These are phyloP conservation scores for Xerophyta viscosa DNA, from an alignment of 106 monocot species.

Conservation along the genomic window DNA sequence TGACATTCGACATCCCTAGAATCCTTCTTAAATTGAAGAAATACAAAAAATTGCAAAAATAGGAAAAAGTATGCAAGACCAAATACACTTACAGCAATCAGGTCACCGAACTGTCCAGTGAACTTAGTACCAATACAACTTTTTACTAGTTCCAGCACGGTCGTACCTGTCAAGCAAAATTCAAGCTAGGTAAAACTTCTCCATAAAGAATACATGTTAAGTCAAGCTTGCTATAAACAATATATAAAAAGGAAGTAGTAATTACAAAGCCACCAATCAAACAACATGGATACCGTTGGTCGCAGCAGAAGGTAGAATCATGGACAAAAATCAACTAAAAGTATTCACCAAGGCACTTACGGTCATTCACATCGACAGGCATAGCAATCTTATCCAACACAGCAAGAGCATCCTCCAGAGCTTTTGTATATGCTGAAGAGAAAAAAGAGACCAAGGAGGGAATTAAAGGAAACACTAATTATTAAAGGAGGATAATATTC, in stretches of 20 bases:
- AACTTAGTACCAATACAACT: constrained; percentile 97
- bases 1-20: too few relatives aligned
- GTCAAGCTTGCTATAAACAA: too few relatives aligned
- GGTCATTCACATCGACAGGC: constrained; percentile 74
- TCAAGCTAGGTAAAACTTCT: background rate
- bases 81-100: constrained; percentile 65
- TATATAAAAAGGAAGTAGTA: too few relatives aligned
- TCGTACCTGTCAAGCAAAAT: constrained; percentile 31
- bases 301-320: too few relatives aligned
- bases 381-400: constrained; percentile 92
- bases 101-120: constrained; percentile 91
- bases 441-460: background rate
- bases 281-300: too few relatives aligned
- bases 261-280: too few relatives aligned
- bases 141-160: constrained; percentile 74
- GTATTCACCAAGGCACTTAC: constrained; percentile 62
- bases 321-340: too few relatives aligned
- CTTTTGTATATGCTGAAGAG: constrained; percentile 76
- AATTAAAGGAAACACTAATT: background rate
- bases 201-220: too few relatives aligned
- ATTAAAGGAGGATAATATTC: background rate
- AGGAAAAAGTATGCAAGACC: background rate
- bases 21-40: too few relatives aligned
- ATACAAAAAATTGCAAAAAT: background rate
- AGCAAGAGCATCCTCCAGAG: constrained; percentile 88